Evolutionary conservation across 2,329 filamentous ascomycete species (phyloP).

Genomic region (Fusarium paranaense): DNA sequence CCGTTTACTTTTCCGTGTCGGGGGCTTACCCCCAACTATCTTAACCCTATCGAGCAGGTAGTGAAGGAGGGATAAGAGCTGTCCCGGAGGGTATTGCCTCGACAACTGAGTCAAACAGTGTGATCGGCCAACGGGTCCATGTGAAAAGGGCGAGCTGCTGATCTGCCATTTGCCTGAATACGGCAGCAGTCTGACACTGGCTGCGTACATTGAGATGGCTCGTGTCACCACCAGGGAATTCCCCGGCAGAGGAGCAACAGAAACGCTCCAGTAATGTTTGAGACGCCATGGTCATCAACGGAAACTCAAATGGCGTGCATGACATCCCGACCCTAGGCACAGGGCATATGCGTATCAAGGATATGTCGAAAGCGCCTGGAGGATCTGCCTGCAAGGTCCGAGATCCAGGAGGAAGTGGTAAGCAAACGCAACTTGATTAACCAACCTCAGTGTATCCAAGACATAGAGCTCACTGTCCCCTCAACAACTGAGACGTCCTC

Average conservation of each 20-base stretch:
- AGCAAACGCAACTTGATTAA: not conserved
- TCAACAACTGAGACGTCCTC: not conserved
- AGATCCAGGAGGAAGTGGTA: not conserved
- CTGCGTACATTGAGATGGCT: not conserved
- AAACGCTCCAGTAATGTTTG: not conserved
- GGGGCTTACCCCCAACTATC: not conserved
- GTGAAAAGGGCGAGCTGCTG: not conserved
- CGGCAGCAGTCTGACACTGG: not conserved
- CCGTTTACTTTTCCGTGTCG: not conserved
- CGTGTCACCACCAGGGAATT: not conserved
- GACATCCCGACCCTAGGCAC: not conserved
- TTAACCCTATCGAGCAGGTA: not conserved
- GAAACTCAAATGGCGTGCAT: not conserved
- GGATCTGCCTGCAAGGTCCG: not conserved
- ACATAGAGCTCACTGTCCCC: not conserved
- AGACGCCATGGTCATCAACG: not conserved
- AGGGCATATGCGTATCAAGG: not conserved
- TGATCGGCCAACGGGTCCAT: not conserved
- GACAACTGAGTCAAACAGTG: not conserved
- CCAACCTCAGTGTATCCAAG: not conserved
- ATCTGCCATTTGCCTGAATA: not conserved
- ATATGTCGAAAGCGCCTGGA: not conserved
- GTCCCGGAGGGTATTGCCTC: not conserved
- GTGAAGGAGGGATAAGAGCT: not conserved
- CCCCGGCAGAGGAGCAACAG: not conserved